Conservation (phyloP, 257 asterid genomes). For the Paulownia fortunei region DNA sequence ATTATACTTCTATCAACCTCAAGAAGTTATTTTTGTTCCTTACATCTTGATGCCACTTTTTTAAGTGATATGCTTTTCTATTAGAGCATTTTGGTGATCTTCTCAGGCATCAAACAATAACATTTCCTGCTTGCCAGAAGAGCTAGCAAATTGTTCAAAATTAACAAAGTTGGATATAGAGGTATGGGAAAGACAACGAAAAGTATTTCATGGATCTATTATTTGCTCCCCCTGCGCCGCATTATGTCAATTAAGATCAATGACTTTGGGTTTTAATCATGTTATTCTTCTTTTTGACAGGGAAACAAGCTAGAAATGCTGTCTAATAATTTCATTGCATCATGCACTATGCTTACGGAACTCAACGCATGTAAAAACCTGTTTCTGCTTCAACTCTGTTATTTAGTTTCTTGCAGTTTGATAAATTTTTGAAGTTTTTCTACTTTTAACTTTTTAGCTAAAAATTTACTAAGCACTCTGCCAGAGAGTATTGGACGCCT, state of each 20-base stretch:
- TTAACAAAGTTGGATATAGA: conserved; percentile 77
- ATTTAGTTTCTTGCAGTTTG: conserved; percentile 27
- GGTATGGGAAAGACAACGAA: conserved; percentile 49
- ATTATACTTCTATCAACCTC: conserved; percentile 22
- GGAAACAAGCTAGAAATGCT: conserved; percentile 80
- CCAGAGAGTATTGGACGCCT: conserved; percentile 90
- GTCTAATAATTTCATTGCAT: conserved; percentile 65
- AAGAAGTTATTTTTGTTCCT: conserved; percentile 6
- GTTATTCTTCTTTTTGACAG: conserved; percentile 49
- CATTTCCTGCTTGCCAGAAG: conserved; percentile 87
- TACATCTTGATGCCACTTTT: background rate
- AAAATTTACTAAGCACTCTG: conserved; percentile 64
- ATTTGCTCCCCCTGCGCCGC: conserved; percentile 19
- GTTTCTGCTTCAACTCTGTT: conserved; percentile 29
- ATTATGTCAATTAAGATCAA: conserved; percentile 8
- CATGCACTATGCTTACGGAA: conserved; percentile 84
- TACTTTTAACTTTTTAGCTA: conserved; percentile 51
- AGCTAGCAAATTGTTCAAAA: conserved; percentile 78
- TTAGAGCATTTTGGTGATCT: conserved; percentile 32
- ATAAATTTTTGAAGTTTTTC: conserved; percentile 35
- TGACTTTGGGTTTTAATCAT: conserved; percentile 21
- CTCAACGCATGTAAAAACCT: conserved; percentile 81
- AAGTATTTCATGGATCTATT: conserved; percentile 27
- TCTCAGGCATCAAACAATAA: conserved; percentile 89
- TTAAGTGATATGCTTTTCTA: conserved; percentile 18